Evolutionary conservation across 495 filamentous ascomycete species (phyloP).

Genomic region (Talaromyces stipitatus): DNA sequence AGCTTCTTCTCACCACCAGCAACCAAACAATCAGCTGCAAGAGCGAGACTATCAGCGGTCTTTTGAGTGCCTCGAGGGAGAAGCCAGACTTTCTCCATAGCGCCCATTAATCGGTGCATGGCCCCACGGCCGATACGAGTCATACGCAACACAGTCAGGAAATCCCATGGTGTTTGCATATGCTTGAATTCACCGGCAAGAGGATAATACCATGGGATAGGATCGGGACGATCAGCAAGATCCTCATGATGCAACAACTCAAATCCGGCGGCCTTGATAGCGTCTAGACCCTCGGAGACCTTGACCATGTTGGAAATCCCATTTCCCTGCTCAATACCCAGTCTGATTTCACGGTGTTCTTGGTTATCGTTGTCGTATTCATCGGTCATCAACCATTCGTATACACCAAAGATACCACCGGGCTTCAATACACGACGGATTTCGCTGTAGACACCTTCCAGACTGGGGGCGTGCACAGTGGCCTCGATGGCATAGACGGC

Average conservation of each 20-base stretch:
- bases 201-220: conserved; percentile 92
- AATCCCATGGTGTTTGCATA: conserved; percentile 70
- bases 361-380: conserved; percentile 84
- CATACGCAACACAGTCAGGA: conserved; percentile 83
- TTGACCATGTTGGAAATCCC: conserved; percentile 99
- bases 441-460: conserved; percentile 91
- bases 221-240: conserved; percentile 71
- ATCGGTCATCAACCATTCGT: conserved; percentile 99
- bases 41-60: conserved; percentile 82
- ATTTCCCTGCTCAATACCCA: conserved; percentile 93
- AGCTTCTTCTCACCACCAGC: conserved; percentile 86
- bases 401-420: conserved; percentile 92
- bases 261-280: conserved; percentile 87
- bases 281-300: conserved; percentile 72
- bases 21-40: conserved; percentile 81
- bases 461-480: conserved; percentile 87
- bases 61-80: conserved; percentile 86
- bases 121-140: conserved; percentile 72
- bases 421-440: conserved; percentile 96
- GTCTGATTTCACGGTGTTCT: conserved; percentile 81
- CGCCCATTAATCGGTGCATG: conserved; percentile 73
- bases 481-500: conserved; percentile 98
- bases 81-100: conserved; percentile 65
- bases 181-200: conserved; percentile 76
- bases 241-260: conserved; percentile 82